Evolutionary conservation across 1,284 basidiomycete genomes (phyloP).

Genomic region (Leccinum fallax): DNA sequence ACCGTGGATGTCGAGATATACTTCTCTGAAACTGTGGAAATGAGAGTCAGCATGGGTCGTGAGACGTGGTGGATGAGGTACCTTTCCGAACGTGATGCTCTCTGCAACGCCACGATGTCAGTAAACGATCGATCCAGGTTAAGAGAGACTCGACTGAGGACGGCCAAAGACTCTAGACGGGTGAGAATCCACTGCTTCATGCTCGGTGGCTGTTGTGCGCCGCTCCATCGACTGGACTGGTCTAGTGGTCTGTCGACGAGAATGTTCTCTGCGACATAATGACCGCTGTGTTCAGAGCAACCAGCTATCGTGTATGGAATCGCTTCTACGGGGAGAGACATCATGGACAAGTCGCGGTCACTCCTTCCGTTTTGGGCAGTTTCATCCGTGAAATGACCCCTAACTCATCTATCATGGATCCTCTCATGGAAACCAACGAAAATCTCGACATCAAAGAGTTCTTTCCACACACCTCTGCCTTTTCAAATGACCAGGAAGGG

Average conservation of each 20-base stretch:
- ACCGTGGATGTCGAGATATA: conserved; percentile 38
- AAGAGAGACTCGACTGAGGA: conserved; percentile 61
- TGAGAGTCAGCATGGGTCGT: conserved; percentile 5
- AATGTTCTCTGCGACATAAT: conserved; percentile 70
- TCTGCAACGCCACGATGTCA: conserved; percentile 42
- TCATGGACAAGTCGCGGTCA: too few relatives aligned
- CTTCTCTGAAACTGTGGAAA: conserved; percentile 52
- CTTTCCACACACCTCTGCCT: not conserved
- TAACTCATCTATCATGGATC: not conserved
- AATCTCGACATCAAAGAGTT: not conserved
- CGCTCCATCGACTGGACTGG: conserved; percentile 72
- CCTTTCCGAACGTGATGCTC: conserved; percentile 79
- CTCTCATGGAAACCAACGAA: not conserved
- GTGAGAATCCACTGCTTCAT: conserved; percentile 73
- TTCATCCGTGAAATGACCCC: too few relatives aligned
- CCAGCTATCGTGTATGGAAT: conserved; percentile 55
- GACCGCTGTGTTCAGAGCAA: conserved; percentile 69
- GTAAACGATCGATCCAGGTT: not conserved
- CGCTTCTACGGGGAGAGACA: conserved; percentile 11
- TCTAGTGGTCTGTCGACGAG: conserved; percentile 63
- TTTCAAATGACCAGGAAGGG: not conserved
- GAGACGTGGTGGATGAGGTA: conserved; percentile 34
- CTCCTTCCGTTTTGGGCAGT: too few relatives aligned
- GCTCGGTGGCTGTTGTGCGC: conserved; percentile 54
- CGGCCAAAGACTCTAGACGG: conserved; percentile 53